Evolutionary conservation across 441 rosid genomes (phyloP).

Genomic region (Dalechampia spathulata): DNA sequence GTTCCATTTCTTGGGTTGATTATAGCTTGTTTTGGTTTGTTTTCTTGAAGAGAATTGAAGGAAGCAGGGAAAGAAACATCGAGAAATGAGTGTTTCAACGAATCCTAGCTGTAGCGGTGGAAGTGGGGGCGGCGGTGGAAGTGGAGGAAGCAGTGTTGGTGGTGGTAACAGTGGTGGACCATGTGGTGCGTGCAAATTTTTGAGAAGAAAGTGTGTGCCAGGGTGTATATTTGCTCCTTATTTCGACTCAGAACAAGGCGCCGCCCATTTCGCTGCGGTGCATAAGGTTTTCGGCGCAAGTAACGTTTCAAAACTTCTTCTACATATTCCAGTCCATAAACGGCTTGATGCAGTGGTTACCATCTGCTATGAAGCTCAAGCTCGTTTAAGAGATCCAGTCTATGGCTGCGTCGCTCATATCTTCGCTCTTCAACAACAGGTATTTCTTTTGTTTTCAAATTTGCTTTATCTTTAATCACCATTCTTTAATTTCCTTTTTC

Average conservation of each 20-base stretch:
- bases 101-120: slow-evolving; percentile 41
- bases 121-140: slow-evolving; percentile 6
- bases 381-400: slow-evolving; percentile 87
- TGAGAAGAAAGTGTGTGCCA: slow-evolving; percentile 79
- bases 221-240: slow-evolving; percentile 92
- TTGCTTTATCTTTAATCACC: no score
- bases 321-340: slow-evolving; percentile 62
- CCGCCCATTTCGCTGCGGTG: slow-evolving; percentile 91
- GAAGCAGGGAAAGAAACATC: no score
- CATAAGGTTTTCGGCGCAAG: slow-evolving; percentile 96
- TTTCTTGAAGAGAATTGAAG: slow-evolving; percentile 3
- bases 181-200: slow-evolving; percentile 93
- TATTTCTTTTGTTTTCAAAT: no score
- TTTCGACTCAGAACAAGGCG: slow-evolving; percentile 90
- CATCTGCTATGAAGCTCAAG: slow-evolving; percentile 86
- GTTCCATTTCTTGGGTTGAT: background rate
- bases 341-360: slow-evolving; percentile 84
- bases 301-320: slow-evolving; percentile 78
- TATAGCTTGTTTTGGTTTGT: background rate
- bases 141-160: slow-evolving; percentile 9
- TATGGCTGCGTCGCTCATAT: slow-evolving; percentile 94
- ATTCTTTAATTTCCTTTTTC: no score
- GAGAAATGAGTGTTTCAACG: slow-evolving; percentile 32
- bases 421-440: slow-evolving; percentile 96
- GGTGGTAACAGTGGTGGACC: slow-evolving; percentile 53